These are phyloP conservation scores for Fusarium sp. DNA, from an alignment of 2,329 filamentous ascomycete genomes.

Conservation along the genomic window DNA sequence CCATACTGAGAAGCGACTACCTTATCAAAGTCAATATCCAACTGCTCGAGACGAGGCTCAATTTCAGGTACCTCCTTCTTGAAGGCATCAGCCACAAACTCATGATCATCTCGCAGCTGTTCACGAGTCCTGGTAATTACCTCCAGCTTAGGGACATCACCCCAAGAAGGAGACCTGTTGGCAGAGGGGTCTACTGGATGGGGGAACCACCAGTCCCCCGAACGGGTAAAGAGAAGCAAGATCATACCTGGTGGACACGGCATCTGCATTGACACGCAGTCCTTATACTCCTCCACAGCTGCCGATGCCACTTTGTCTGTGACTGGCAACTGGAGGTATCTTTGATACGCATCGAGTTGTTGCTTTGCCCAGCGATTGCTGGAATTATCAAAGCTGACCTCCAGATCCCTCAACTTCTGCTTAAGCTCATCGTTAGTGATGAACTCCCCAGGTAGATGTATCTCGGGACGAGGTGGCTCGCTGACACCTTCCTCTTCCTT, in stretches of 20 bases:
- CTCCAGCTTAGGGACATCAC: background rate
- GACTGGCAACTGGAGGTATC: background rate
- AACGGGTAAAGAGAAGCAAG: background rate
- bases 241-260: background rate
- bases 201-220: background rate
- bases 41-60: background rate
- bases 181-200: background rate
- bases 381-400: too few relatives aligned
- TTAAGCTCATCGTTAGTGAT: background rate
- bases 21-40: background rate
- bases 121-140: background rate
- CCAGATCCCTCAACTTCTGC: background rate
- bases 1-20: background rate
- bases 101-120: background rate
- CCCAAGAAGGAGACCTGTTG: background rate
- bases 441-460: too few relatives aligned
- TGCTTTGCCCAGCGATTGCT: background rate
- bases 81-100: background rate
- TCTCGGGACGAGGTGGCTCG: rapidly evolving
- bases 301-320: background rate
- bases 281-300: background rate
- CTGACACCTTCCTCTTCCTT: background rate
- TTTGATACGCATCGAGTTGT: background rate
- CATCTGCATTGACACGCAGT: background rate
- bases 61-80: background rate